Conservation (phyloP, 441 rosid genomes). For the Populus trichocarpa region DNA sequence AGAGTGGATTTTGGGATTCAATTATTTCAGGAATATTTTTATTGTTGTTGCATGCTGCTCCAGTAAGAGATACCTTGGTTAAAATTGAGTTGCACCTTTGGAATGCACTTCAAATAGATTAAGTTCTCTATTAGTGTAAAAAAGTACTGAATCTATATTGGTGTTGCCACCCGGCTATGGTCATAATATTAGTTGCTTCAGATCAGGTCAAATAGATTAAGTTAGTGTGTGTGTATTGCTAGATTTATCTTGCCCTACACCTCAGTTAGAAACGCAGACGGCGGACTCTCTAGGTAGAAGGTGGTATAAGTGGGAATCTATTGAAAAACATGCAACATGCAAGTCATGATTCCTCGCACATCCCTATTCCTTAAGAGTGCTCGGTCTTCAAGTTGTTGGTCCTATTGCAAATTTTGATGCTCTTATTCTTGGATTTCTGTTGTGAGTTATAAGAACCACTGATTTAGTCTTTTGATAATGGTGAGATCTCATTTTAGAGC, state of each 20-base stretch:
- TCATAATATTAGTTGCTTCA: not conserved
- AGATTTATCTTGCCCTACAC: not conserved
- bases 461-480: not conserved
- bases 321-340: not conserved
- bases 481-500: not conserved
- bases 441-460: not conserved
- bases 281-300: too few species aligned
- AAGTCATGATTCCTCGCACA: not conserved
- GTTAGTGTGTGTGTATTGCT: not conserved
- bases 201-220: not conserved
- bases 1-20: too few species aligned
- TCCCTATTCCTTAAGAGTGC: not conserved
- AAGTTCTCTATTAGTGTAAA: not conserved
- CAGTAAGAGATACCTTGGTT: not conserved
- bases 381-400: not conserved
- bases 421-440: not conserved
- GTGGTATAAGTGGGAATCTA: too few species aligned
- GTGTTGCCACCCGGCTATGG: not conserved
- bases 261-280: not conserved
- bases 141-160: not conserved
- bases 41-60: not conserved
- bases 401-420: not conserved
- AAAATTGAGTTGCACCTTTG: not conserved
- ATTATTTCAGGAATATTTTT: too few species aligned
- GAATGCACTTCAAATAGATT: not conserved